Percentiles rank a stretch among this genome's conserved stretches.
Conservation (phyloP, 139 green algal genomes). For the Haematococcus lacustris region DNA sequence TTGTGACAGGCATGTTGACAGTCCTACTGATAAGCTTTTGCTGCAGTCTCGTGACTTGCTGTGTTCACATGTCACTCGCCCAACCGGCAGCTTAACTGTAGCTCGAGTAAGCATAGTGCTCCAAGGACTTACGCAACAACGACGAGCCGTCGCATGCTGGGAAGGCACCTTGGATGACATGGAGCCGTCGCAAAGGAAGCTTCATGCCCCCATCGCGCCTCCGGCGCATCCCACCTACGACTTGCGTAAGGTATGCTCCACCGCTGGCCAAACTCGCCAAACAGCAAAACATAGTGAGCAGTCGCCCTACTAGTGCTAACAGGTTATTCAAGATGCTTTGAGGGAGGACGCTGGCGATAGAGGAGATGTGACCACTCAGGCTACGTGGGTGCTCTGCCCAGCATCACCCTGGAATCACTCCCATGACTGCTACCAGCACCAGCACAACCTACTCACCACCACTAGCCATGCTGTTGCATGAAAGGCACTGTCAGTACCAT, state of each 20-base stretch:
- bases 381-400: neutral
- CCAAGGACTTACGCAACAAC: too few species aligned
- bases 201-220: constrained; percentile 34
- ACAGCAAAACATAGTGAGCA: neutral
- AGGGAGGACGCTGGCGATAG: neutral
- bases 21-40: too few species aligned
- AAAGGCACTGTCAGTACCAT: neutral
- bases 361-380: neutral
- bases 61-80: too few species aligned
- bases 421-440: neutral
- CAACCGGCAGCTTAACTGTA: too few species aligned
- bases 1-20: too few species aligned
- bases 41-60: too few species aligned
- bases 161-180: too few species aligned
- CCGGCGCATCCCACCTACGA: constrained; percentile 79
- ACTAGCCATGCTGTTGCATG: too few species aligned
- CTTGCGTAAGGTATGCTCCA: constrained; percentile 35
- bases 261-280: neutral
- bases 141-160: too few species aligned
- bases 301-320: neutral
- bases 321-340: neutral
- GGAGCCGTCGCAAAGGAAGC: too few species aligned
- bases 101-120: too few species aligned
- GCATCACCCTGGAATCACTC: too few species aligned
- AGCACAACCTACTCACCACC: neutral